phyloP scores from a whole-genome alignment of 345 rosid genomes.

The Euphorbia tirucalli region DNA sequence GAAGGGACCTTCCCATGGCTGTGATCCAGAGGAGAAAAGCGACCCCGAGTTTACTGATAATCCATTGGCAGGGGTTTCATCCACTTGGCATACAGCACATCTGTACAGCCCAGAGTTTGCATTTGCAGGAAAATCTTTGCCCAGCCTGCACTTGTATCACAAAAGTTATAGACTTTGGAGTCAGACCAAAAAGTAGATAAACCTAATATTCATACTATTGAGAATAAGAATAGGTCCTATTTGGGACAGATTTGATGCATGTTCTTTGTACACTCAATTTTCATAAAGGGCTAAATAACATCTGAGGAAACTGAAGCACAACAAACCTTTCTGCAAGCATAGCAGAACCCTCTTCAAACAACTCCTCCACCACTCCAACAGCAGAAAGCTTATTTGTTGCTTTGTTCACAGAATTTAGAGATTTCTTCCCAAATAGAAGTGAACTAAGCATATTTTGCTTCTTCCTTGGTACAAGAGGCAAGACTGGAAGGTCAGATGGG shows the following conservation, averaged over 20 bases:
- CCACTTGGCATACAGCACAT: constrained; percentile 98
- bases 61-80: constrained; percentile 65
- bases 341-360: constrained; percentile 99
- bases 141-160: constrained; percentile 60
- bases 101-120: constrained; percentile 56
- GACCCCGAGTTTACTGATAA: constrained; percentile 55
- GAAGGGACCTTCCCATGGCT: constrained; percentile 92
- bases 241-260: not conserved
- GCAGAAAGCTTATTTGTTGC: constrained; percentile 79
- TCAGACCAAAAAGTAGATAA: too few relatives aligned
- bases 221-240: not conserved
- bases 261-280: too few relatives aligned
- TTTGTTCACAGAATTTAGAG: constrained; percentile 43
- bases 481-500: constrained; percentile 72
- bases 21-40: constrained; percentile 70
- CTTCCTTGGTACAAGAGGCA: constrained; percentile 65
- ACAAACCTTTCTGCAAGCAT: constrained; percentile 87
- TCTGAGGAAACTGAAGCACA: too few relatives aligned
- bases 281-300: not conserved
- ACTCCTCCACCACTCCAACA: constrained; percentile 92
- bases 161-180: not conserved
- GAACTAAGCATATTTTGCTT: constrained; percentile 62
- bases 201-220: too few relatives aligned
- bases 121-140: constrained; percentile 58
- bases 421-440: constrained; percentile 63